phyloP scores from a whole-genome alignment of 495 filamentous ascomycete genomes.

The Penicillium canariense region DNA sequence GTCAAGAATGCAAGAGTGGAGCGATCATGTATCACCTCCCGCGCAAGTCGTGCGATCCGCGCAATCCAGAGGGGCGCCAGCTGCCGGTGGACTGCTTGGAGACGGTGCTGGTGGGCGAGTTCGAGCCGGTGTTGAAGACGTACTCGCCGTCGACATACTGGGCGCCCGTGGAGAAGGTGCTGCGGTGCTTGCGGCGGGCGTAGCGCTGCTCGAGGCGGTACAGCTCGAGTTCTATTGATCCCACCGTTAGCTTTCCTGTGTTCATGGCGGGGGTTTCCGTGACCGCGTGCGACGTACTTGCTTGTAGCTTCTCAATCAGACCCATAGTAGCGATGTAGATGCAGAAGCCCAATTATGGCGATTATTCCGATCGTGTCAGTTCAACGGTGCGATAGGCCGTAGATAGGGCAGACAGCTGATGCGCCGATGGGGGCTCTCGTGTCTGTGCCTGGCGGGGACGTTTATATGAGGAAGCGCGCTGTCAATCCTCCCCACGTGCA shows the following conservation, averaged over 20 bases:
- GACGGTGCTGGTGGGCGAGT: slow-evolving; percentile 39
- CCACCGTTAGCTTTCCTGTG: too few species aligned
- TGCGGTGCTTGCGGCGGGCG: slow-evolving; percentile 80
- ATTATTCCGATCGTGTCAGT: background rate
- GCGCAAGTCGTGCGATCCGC: slow-evolving; percentile 31
- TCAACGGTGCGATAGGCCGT: background rate
- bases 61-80: slow-evolving; percentile 38
- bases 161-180: slow-evolving; percentile 79
- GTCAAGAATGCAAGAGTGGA: background rate
- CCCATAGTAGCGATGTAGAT: slow-evolving; percentile 41
- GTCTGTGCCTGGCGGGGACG: background rate
- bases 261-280: too few species aligned
- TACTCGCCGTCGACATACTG: slow-evolving; percentile 93
- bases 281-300: slow-evolving; percentile 43
- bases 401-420: too few species aligned
- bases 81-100: slow-evolving; percentile 45
- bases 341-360: background rate
- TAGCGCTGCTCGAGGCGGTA: slow-evolving; percentile 93
- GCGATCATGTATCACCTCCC: slow-evolving; percentile 21
- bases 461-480: slow-evolving; percentile 3
- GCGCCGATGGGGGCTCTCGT: too few species aligned
- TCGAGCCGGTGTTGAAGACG: slow-evolving; percentile 54
- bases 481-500: slow-evolving; percentile 15
- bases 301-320: slow-evolving; percentile 56
- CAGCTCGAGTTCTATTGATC: slow-evolving; percentile 68